Percentiles rank a stretch among this genome's conserved stretches.
These are phyloP conservation scores for Wickerhamiella sergipiensis DNA, from an alignment of 805 yeast species.

Conservation along the genomic window DNA sequence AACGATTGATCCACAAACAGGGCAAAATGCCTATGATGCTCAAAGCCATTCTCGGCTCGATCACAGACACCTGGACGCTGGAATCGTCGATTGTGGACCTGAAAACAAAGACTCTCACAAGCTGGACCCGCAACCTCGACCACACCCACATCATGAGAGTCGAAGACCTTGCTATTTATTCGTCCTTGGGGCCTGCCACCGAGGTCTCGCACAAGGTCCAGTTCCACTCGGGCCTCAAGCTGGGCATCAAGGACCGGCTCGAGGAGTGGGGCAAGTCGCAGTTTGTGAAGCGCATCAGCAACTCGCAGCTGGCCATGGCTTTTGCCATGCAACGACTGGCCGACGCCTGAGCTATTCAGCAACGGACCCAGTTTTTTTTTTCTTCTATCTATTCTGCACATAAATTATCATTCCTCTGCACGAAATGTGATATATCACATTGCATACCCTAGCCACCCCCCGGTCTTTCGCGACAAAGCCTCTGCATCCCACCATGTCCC, in stretches of 20 bases:
- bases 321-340: constrained; percentile 52
- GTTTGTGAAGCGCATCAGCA: constrained; percentile 53
- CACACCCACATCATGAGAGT: constrained; percentile 66
- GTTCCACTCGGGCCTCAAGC: constrained; percentile 46
- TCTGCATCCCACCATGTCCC: no score
- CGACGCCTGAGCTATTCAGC: not conserved
- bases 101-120: constrained; percentile 33
- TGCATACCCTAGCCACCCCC: not conserved
- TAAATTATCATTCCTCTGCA: not conserved
- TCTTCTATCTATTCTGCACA: not conserved
- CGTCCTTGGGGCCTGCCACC: constrained; percentile 23
- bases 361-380: no score
- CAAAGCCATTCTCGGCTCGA: constrained; percentile 56
- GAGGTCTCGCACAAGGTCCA: constrained; percentile 46
- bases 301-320: constrained; percentile 58
- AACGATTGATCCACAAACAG: constrained; percentile 59
- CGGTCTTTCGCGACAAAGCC: no score
- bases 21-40: constrained; percentile 77
- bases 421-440: not conserved
- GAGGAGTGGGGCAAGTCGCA: constrained; percentile 69
- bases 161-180: constrained; percentile 59
- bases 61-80: constrained; percentile 64
- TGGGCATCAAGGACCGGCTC: constrained; percentile 54
- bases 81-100: constrained; percentile 71
- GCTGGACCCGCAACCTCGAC: constrained; percentile 74